Evolutionary conservation across 2,329 filamentous ascomycete species (phyloP).

Genomic region (Penicillium sp.): DNA sequence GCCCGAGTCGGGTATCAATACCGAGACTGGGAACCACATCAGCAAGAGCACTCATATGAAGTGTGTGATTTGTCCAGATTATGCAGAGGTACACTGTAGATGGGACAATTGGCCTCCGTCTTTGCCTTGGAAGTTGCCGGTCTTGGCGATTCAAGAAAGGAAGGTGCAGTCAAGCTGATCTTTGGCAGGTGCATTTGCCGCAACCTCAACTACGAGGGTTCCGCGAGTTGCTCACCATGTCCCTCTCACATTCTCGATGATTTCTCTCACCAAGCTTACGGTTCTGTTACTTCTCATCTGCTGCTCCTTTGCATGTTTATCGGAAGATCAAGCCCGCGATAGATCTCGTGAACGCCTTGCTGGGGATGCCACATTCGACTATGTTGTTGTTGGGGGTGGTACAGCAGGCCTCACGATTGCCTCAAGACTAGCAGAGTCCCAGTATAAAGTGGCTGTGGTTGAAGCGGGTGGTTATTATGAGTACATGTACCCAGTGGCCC

Average conservation of each 20-base stretch:
- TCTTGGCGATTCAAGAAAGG: too few relatives aligned
- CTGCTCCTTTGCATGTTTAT: neutral
- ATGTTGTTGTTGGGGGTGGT: conserved; percentile 38
- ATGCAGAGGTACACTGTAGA: too few relatives aligned
- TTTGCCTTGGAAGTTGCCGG: too few relatives aligned
- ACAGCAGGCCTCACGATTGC: conserved; percentile 49
- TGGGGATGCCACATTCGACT: conserved; percentile 26
- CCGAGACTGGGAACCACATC: too few relatives aligned
- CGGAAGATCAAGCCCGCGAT: neutral
- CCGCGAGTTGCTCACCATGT: too few relatives aligned
- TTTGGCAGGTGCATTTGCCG: too few relatives aligned
- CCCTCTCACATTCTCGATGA: neutral
- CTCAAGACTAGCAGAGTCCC: conserved; percentile 54
- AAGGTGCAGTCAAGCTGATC: too few relatives aligned
- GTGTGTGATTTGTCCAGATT: too few relatives aligned
- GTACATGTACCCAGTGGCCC: conserved; percentile 56
- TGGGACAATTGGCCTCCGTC: too few relatives aligned
- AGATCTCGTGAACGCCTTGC: neutral
- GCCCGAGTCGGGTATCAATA: too few relatives aligned
- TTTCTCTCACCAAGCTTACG: neutral
- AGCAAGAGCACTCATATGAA: too few relatives aligned
- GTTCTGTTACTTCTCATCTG: neutral
- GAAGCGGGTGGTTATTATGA: conserved; percentile 51
- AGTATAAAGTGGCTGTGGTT: conserved; percentile 41
- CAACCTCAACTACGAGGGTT: too few relatives aligned